Percentiles rank a stretch among this genome's conserved stretches.
Evolutionary conservation across 169 alveolate species (phyloP).

Genomic region (Plasmodium coatneyi): DNA sequence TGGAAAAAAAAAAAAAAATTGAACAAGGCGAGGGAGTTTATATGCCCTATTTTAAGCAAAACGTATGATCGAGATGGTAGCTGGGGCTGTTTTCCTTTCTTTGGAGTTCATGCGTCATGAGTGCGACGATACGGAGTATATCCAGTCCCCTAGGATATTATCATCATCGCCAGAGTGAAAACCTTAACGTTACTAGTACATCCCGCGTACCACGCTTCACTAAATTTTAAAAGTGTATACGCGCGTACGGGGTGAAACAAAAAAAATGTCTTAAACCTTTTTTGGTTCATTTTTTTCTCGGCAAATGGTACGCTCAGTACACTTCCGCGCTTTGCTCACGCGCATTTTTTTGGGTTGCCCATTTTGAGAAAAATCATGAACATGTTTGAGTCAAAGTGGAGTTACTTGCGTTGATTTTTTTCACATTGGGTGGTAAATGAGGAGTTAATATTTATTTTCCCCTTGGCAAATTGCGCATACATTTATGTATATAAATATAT

Average conservation of each 20-base stretch:
- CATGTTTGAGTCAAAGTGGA: not conserved
- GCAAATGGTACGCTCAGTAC: not conserved
- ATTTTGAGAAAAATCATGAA: not conserved
- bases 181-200: not conserved
- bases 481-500: not conserved
- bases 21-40: not conserved
- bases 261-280: slow-evolving; percentile 10
- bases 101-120: slow-evolving; percentile 49
- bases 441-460: not conserved
- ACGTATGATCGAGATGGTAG: not conserved
- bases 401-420: not conserved
- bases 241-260: not conserved
- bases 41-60: not conserved
- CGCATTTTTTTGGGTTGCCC: not conserved
- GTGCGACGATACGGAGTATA: slow-evolving; percentile 61
- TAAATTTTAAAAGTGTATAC: not conserved
- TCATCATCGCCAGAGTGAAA: not conserved
- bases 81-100: slow-evolving; percentile 13
- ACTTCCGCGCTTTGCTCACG: not conserved
- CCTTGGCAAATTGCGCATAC: not conserved
- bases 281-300: not conserved
- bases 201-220: not conserved
- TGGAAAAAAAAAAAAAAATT: not conserved
- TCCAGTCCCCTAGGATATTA: not conserved
- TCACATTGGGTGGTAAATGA: not conserved